These are phyloP conservation scores for Achaetomium macrosporum DNA, from an alignment of 2,329 filamentous ascomycete species.

Conservation along the genomic window DNA sequence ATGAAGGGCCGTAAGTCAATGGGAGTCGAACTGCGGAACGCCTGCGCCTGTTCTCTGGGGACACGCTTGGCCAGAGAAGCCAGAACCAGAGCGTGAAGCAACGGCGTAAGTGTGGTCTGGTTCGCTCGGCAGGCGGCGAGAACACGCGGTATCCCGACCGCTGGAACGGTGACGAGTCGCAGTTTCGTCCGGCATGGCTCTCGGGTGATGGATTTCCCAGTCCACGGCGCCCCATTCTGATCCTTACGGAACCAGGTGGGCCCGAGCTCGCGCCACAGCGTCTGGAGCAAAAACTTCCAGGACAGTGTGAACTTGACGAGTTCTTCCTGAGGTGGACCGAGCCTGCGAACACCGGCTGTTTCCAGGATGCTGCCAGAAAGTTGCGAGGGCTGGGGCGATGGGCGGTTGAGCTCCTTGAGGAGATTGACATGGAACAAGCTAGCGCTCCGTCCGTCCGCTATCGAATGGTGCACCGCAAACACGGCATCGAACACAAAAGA, in stretches of 20 bases:
- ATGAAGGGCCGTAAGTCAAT: conserved; percentile 41
- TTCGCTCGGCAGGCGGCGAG: conserved; percentile 37
- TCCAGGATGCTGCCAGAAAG: conserved; percentile 27
- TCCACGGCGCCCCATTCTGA: conserved; percentile 32
- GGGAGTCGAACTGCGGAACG: conserved; percentile 37
- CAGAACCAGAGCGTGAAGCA: conserved; percentile 43
- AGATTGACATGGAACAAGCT: conserved; percentile 45
- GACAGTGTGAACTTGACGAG: conserved; percentile 37
- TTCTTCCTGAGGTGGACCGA: conserved; percentile 38
- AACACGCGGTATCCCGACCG: conserved; percentile 28
- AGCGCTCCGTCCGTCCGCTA: conserved; percentile 47
- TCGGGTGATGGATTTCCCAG: conserved; percentile 32
- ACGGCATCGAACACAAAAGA: conserved; percentile 35
- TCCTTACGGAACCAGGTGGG: conserved; percentile 34
- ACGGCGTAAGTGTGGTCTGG: conserved; percentile 41
- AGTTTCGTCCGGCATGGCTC: conserved; percentile 34
- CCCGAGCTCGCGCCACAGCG: conserved; percentile 36
- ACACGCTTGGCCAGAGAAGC: conserved; percentile 37
- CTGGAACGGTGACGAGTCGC: conserved; percentile 33
- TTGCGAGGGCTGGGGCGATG: conserved; percentile 7
- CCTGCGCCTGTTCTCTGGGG: conserved; percentile 27
- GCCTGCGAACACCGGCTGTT: conserved; percentile 26
- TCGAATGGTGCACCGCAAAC: conserved; percentile 47
- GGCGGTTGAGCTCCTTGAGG: conserved; percentile 36
- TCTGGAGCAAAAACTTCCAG: conserved; percentile 35